Conservation (phyloP, 2,329 filamentous ascomycete genomes). For the Penicillium griseofulvum region DNA sequence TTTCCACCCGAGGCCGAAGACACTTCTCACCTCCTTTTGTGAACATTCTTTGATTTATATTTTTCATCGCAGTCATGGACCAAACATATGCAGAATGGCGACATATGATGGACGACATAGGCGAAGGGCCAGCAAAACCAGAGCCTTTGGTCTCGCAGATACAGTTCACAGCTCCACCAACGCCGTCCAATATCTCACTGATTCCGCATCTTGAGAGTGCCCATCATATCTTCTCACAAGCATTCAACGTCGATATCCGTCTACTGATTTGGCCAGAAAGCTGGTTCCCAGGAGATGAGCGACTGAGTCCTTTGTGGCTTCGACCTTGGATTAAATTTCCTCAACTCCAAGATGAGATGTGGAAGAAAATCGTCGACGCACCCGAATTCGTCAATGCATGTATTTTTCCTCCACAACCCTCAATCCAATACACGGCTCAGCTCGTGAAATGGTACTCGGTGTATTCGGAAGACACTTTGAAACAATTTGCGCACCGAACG, state of each 20-base stretch:
- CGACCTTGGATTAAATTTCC: conserved; percentile 1
- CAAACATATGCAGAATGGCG: not conserved
- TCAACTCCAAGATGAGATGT: not conserved
- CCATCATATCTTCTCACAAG: not conserved
- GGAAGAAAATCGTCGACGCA: not conserved
- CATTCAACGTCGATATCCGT: not conserved
- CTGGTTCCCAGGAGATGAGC: not conserved
- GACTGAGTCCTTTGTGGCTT: not conserved
- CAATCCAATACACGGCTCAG: not conserved
- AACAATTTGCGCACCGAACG: not conserved
- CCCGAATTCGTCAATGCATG: not conserved
- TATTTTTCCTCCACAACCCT: not conserved
- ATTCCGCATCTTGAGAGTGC: not conserved
- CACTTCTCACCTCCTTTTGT: not conserved
- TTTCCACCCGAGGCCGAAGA: not conserved
- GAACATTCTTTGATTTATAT: not conserved
- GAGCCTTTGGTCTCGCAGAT: not conserved
- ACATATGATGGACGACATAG: not conserved
- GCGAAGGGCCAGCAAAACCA: not conserved
- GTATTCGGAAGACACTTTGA: not conserved
- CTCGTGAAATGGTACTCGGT: not conserved
- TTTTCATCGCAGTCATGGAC: not conserved
- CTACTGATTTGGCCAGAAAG: not conserved
- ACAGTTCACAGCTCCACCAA: not conserved
- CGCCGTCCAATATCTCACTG: not conserved